These are phyloP conservation scores for Termitomyces sp. DNA, from an alignment of 768 basidiomycete species.

Conservation along the genomic window DNA sequence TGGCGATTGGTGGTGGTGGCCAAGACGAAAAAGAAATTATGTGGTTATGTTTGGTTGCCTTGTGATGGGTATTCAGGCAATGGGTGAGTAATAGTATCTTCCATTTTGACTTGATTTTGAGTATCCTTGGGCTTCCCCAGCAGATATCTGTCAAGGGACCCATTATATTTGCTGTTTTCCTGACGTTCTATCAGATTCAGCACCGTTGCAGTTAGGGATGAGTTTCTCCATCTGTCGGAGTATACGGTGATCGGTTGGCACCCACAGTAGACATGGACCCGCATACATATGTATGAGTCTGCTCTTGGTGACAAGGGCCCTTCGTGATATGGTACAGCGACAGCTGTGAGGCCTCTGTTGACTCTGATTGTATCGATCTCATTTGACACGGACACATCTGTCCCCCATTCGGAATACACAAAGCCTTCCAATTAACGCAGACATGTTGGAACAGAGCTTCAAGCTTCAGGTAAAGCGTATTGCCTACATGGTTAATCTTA, in stretches of 20 bases:
- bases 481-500: background rate
- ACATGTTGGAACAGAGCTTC: background rate
- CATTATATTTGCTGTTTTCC: background rate
- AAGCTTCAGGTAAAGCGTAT: background rate
- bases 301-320: slow-evolving; percentile 8
- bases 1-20: slow-evolving; percentile 12
- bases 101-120: background rate
- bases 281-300: background rate
- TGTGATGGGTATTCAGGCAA: background rate
- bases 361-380: slow-evolving; percentile 18
- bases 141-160: slow-evolving; percentile 2
- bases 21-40: slow-evolving; percentile 16
- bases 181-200: background rate
- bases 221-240: slow-evolving; percentile 8
- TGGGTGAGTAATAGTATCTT: no score
- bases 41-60: slow-evolving; percentile 18
- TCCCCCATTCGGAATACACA: background rate
- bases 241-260: slow-evolving; percentile 10
- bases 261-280: background rate
- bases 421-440: background rate
- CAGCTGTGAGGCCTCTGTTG: slow-evolving; percentile 9
- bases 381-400: slow-evolving; percentile 10
- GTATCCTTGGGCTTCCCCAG: background rate
- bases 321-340: slow-evolving; percentile 13
- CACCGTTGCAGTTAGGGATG: background rate